Conservation (phyloP, 139 green algal species). For the Asterochloris sp. region DNA sequence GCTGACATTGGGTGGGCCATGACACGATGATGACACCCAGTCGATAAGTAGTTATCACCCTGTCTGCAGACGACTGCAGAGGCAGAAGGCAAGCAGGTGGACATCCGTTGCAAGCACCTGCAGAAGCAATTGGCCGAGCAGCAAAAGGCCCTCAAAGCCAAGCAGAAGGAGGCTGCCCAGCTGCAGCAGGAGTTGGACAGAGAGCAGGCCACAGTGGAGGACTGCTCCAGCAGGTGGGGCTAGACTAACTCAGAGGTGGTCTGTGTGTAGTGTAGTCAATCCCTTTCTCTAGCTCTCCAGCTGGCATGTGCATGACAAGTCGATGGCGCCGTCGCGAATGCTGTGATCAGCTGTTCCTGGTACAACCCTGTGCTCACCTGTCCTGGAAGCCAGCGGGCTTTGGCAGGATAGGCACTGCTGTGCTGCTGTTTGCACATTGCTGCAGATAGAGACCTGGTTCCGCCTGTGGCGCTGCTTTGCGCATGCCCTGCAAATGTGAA, state of each 20-base stretch:
- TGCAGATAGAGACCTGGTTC: background rate
- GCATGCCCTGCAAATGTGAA: too few relatives aligned
- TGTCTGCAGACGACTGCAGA: slow-evolving; percentile 54
- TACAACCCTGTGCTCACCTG: too few relatives aligned
- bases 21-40: too few relatives aligned
- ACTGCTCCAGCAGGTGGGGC: slow-evolving; percentile 28
- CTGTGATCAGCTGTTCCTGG: too few relatives aligned
- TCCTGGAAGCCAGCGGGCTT: background rate
- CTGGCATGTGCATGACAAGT: too few relatives aligned
- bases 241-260: background rate
- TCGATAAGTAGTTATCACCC: too few relatives aligned
- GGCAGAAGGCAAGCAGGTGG: slow-evolving; percentile 59
- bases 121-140: slow-evolving; percentile 76
- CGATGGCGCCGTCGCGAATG: too few relatives aligned
- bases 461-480: background rate
- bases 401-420: background rate
- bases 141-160: slow-evolving; percentile 61
- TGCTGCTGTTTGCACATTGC: background rate
- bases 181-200: slow-evolving; percentile 58
- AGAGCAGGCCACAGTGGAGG: slow-evolving; percentile 43
- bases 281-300: too few relatives aligned
- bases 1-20: too few relatives aligned
- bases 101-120: slow-evolving; percentile 70
- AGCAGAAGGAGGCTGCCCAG: slow-evolving; percentile 71
- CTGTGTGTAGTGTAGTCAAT: too few relatives aligned